Conservation (phyloP, 805 yeast species). For the Komagataella pseudopastoris region DNA sequence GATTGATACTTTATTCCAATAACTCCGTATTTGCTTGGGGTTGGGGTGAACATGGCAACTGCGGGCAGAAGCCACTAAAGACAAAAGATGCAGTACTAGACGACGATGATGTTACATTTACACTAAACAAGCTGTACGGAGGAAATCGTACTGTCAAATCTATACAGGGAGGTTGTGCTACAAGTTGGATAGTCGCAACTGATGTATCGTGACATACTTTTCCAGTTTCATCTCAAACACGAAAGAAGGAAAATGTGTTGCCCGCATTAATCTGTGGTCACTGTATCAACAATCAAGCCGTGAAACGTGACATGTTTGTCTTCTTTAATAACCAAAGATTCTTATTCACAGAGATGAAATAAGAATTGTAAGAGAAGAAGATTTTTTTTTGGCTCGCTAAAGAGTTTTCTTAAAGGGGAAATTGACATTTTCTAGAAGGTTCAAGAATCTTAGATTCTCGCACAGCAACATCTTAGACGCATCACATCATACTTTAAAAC, state of each 20-base stretch:
- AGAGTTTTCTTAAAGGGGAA: neutral
- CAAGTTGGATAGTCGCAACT: constrained; percentile 37
- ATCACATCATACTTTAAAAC: neutral
- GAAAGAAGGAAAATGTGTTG: constrained; percentile 78
- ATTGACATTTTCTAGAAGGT: neutral
- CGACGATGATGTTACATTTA: constrained; percentile 18
- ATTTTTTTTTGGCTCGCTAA: neutral
- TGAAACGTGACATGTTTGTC: neutral
- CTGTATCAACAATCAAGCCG: constrained; percentile 26
- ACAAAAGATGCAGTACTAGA: neutral
- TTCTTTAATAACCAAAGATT: neutral
- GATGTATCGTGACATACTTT: constrained; percentile 57
- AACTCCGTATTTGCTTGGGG: constrained; percentile 68
- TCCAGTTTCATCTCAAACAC: constrained; percentile 56
- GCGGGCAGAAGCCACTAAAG: constrained; percentile 32
- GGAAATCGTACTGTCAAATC: constrained; percentile 11
- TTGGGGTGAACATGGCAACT: constrained; percentile 98
- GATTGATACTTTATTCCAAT: constrained; percentile 26
- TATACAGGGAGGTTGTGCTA: constrained; percentile 55
- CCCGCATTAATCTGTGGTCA: constrained; percentile 53
- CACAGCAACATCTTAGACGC: neutral
- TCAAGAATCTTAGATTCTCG: neutral
- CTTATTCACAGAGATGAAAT: neutral
- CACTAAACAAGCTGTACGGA: constrained; percentile 20
- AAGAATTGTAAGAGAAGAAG: neutral